These are phyloP conservation scores for Pisolithus thermaeus DNA, from an alignment of 1,284 basidiomycete genomes.

Conservation along the genomic window DNA sequence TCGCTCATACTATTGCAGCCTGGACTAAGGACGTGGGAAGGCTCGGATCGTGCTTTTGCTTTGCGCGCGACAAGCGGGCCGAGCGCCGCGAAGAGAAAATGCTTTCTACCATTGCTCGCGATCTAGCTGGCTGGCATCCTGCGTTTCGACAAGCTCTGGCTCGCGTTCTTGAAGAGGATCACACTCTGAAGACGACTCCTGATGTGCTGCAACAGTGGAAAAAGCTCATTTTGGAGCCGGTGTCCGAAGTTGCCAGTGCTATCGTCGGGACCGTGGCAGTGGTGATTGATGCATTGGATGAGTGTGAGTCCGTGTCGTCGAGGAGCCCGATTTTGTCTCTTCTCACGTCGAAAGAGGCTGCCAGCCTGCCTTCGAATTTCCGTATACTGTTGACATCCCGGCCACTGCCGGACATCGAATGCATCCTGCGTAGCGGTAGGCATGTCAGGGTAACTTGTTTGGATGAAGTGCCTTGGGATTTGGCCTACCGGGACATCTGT, in stretches of 20 bases:
- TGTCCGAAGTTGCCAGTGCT: background rate
- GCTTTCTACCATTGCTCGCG: conserved; percentile 14
- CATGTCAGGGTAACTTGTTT: background rate
- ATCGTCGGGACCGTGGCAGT: background rate
- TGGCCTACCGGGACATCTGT: background rate
- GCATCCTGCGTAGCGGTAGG: background rate
- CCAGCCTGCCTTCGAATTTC: background rate
- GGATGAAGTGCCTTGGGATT: background rate
- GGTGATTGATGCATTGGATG: background rate
- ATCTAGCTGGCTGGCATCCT: conserved; percentile 8
- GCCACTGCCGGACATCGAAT: background rate
- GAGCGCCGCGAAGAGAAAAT: conserved; percentile 1
- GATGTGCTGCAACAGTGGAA: conserved; percentile 1
- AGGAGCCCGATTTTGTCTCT: background rate
- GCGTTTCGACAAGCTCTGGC: background rate
- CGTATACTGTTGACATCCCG: background rate
- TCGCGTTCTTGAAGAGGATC: background rate
- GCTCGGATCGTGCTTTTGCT: conserved; percentile 13
- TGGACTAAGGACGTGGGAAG: background rate
- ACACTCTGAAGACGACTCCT: background rate
- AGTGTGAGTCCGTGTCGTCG: background rate
- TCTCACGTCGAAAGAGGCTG: background rate
- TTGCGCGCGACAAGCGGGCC: background rate
- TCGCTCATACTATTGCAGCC: conserved; percentile 14
- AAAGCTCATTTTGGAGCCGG: background rate